A percentile compares a stretch with the other conserved stretches of the same genome.
These are phyloP conservation scores for Nakazawaea populi DNA, from an alignment of 805 yeast species.

Conservation along the genomic window DNA sequence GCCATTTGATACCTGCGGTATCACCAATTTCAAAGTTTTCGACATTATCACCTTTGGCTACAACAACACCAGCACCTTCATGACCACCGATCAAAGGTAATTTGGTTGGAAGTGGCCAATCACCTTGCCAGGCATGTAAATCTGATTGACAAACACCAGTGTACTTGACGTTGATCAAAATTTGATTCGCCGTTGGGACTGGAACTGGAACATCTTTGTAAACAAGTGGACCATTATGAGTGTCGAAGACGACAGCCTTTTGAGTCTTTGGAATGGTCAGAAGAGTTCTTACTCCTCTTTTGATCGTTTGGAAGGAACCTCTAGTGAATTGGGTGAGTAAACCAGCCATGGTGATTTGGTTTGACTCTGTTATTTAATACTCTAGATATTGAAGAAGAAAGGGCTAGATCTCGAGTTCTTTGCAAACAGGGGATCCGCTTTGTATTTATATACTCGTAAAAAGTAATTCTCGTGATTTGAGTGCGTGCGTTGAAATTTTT, in stretches of 20 bases:
- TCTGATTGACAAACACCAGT: conserved; percentile 67
- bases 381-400: no score
- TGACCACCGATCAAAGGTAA: conserved; percentile 63
- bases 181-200: conserved; percentile 49
- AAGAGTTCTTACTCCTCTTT: not conserved
- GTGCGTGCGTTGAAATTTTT: no score
- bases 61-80: conserved; percentile 65
- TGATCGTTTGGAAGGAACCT: not conserved
- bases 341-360: not conserved
- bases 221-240: conserved; percentile 40
- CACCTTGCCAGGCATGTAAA: conserved; percentile 65
- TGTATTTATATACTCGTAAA: no score
- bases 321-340: not conserved
- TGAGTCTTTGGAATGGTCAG: conserved; percentile 38
- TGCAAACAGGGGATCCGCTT: no score
- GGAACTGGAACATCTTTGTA: conserved; percentile 56
- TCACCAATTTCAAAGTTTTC: conserved; percentile 53
- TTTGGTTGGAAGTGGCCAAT: conserved; percentile 55
- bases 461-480: no score
- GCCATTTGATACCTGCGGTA: conserved; percentile 59
- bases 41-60: conserved; percentile 49
- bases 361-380: not conserved
- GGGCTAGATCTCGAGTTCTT: not conserved
- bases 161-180: conserved; percentile 52
- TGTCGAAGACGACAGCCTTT: conserved; percentile 47